These are phyloP conservation scores for Cyberlindnera mississippiensis DNA, from an alignment of 805 yeast species.

Conservation along the genomic window DNA sequence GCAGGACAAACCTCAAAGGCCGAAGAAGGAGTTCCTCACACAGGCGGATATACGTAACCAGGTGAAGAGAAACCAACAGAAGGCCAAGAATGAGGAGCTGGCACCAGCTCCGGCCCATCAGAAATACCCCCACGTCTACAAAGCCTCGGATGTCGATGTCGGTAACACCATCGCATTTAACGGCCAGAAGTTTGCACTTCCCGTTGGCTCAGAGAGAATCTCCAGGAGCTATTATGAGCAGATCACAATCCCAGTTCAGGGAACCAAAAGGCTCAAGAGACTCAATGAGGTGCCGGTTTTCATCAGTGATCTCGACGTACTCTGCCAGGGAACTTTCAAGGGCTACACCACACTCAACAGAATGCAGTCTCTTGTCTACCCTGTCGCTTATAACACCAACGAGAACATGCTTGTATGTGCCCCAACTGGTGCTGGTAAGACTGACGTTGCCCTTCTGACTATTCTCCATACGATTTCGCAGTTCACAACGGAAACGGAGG, in stretches of 20 bases:
- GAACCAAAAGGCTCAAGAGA: constrained; percentile 37
- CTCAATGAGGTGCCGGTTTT: constrained; percentile 46
- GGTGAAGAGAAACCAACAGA: constrained; percentile 45
- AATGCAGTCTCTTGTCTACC: constrained; percentile 87
- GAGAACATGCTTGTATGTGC: constrained; percentile 76
- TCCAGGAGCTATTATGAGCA: constrained; percentile 69
- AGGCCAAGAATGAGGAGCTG: constrained; percentile 45
- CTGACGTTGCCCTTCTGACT: constrained; percentile 51
- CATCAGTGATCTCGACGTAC: constrained; percentile 61
- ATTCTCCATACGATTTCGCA: constrained; percentile 53
- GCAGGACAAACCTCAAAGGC: constrained; percentile 13
- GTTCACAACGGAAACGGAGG: constrained; percentile 52
- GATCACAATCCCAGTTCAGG: constrained; percentile 75
- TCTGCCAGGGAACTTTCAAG: constrained; percentile 81
- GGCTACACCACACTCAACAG: constrained; percentile 75
- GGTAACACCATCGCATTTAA: constrained; percentile 69
- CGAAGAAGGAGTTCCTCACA: constrained; percentile 37
- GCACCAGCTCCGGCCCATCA: constrained; percentile 43
- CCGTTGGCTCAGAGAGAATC: constrained; percentile 71
- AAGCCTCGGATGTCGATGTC: constrained; percentile 61
- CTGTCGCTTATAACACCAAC: constrained; percentile 88
- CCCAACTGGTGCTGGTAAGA: constrained; percentile 61
- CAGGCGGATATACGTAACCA: constrained; percentile 53
- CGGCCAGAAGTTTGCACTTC: constrained; percentile 77
- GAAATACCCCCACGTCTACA: constrained; percentile 84